Evolutionary conservation across 2,329 filamentous ascomycete species (phyloP).

Genomic region (Cylindrodendrum hubeiense): DNA sequence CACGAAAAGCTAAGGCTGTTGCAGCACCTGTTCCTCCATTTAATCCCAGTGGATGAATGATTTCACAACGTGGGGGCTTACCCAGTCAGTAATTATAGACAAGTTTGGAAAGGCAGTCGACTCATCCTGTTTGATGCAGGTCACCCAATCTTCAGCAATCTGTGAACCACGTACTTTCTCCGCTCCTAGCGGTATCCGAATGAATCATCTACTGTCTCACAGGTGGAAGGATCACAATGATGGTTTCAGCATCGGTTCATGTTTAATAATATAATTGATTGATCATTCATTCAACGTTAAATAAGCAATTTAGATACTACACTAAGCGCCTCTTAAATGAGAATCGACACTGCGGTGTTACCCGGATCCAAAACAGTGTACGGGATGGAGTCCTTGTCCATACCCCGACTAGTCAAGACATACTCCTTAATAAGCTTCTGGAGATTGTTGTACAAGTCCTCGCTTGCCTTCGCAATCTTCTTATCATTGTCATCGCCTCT

Average conservation of each 20-base stretch:
- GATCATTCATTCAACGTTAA: not conserved
- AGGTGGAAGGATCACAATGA: too few species aligned
- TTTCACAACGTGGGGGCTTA: not conserved
- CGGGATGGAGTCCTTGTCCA: constrained; percentile 50
- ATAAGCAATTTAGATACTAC: not conserved
- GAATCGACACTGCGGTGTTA: constrained; percentile 50
- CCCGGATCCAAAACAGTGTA: constrained; percentile 55
- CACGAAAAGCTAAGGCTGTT: not conserved
- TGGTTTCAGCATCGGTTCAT: not conserved
- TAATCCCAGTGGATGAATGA: constrained; percentile 8
- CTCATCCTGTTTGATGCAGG: not conserved
- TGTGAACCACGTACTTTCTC: too few species aligned
- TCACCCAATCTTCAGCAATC: too few species aligned
- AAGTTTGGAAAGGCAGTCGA: not conserved
- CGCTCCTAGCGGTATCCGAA: too few species aligned
- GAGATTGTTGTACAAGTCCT: constrained; percentile 45
- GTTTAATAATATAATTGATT: not conserved
- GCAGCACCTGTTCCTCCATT: too few species aligned
- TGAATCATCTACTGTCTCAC: too few species aligned
- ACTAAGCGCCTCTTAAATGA: constrained; percentile 14
- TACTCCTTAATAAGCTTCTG: constrained; percentile 45
- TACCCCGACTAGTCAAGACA: constrained; percentile 45
- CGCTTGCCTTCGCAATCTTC: constrained; percentile 21
- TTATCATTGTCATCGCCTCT: constrained; percentile 37
- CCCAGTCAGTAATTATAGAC: not conserved